Evolutionary conservation across 768 basidiomycete species (phyloP).

Genomic region (Paxillus ammoniavirescens): DNA sequence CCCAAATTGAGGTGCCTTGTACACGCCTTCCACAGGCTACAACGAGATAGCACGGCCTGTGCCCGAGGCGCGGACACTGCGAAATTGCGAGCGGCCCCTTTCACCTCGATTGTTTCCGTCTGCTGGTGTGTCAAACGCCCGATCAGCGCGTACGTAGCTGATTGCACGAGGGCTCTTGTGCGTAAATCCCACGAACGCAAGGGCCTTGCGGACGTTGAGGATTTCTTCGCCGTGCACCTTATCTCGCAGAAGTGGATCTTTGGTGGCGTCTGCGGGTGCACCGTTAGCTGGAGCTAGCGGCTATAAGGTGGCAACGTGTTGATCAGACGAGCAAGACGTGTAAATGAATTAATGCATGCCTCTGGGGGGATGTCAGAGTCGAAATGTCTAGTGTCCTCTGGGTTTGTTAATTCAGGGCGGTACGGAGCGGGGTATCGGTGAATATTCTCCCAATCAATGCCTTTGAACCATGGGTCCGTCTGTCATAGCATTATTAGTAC

Average conservation of each 20-base stretch:
- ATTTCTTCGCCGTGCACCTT: constrained; percentile 84
- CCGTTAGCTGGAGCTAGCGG: constrained; percentile 89
- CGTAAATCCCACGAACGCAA: constrained; percentile 90
- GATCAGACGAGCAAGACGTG: constrained; percentile 23
- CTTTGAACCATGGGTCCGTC: constrained; percentile 89
- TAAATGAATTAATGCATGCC: constrained; percentile 47
- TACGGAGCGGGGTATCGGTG: constrained; percentile 86
- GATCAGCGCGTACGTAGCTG: constrained; percentile 74
- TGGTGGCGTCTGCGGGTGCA: constrained; percentile 76
- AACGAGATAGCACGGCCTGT: constrained; percentile 83
- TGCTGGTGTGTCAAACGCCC: constrained; percentile 59
- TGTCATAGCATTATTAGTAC: constrained; percentile 32
- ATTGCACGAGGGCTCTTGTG: constrained; percentile 84
- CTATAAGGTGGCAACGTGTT: constrained; percentile 45
- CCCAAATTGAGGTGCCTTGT: constrained; percentile 21
- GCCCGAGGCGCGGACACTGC: constrained; percentile 59
- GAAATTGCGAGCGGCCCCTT: constrained; percentile 65
- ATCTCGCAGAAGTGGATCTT: constrained; percentile 86
- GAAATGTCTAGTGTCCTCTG: constrained; percentile 92
- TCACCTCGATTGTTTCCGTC: constrained; percentile 49
- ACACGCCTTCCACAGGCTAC: constrained; percentile 44
- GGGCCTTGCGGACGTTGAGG: constrained; percentile 85
- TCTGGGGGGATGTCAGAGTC: constrained; percentile 92
- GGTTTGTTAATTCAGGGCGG: constrained; percentile 75
- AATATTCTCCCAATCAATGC: constrained; percentile 87